Evolutionary conservation across 768 basidiomycete genomes (phyloP), one percentile per base, ranked within the genome.

Genomic region (Daedaleopsis sinensis): DNA sequence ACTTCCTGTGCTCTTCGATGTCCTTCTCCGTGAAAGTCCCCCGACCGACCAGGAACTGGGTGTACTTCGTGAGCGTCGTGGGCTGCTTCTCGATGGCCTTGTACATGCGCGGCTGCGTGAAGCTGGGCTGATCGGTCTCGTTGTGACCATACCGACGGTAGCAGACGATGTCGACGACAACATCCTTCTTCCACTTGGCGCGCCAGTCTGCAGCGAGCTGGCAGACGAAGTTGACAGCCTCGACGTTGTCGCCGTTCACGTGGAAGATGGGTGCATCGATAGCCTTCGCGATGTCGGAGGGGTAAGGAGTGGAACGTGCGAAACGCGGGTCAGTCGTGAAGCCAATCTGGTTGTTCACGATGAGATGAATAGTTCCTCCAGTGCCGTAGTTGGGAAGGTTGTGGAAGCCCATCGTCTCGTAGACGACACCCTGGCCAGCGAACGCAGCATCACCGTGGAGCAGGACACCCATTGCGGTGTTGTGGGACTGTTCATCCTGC

Each of bases 81-180:
- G 91, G 92, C 76, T 98, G 94, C 69, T 93, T 91, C 77, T 88
- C 88, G 72, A 99, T 97, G 35, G 95, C 93, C 75, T 94, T 84
- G 82, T 99, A 99, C 97, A 98, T 99, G 65, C 93, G 84, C 8
- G 97, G 97, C 75, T 99, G 97, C 11, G 97, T 98, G 81, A 99
- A 99, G 74, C 87, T 91, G 24, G 97, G 97, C 75, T 99, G 97
- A 72, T 99, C 97, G 11, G 95, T 98, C 77, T 99, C 97, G 75
- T 99, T 99, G 79, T 99, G 97, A n/a, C 97, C 97, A 72, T 98
- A 88, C 57, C 95, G 94, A 65, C 97, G 92, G 80, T 98, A 99
- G 79, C 97, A 99, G 59, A 99, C 96, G 59, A 99, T 94, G 76
- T 99, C 96, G 62, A 99, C 79, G 69, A 99, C 96, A 64, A 99